These are phyloP conservation scores for Trichosporon sp. DNA, from an alignment of 1,284 basidiomycete species.

Conservation along the genomic window DNA sequence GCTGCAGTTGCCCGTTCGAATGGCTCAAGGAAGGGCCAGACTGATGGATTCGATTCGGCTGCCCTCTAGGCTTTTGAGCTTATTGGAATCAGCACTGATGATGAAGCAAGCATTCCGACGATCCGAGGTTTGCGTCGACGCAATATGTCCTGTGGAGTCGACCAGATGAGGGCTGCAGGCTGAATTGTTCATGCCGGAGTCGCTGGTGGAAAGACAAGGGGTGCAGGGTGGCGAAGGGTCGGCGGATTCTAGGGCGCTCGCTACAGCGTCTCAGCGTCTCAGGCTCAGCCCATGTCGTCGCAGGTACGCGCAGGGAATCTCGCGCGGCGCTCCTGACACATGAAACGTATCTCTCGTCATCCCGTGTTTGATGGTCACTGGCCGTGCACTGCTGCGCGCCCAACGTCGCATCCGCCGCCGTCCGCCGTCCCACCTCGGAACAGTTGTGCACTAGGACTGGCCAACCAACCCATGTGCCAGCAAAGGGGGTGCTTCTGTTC, in stretches of 20 bases:
- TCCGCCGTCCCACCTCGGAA: neutral
- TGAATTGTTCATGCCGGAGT: neutral
- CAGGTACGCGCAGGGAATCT: neutral
- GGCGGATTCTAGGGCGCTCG: neutral
- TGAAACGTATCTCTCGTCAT: slow-evolving; percentile 2
- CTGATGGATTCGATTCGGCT: neutral
- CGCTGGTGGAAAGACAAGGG: neutral
- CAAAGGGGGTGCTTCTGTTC: neutral
- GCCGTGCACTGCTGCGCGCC: neutral
- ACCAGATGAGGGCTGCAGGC: too few species aligned
- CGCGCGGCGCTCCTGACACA: neutral
- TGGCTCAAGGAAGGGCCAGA: neutral
- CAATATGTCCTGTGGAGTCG: neutral
- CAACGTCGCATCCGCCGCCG: neutral
- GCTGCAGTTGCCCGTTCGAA: neutral
- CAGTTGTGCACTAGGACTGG: neutral
- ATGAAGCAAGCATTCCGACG: slow-evolving; percentile 1
- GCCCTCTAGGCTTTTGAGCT: neutral
- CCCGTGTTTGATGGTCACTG: slow-evolving; percentile 1
- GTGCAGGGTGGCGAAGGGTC: neutral
- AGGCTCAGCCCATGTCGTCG: neutral
- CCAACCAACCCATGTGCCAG: neutral
- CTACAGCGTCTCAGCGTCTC: neutral
- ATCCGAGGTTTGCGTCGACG: slow-evolving; percentile 1
- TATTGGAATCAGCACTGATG: neutral